A percentile compares a stretch with the other conserved stretches of the same genome.
Evolutionary conservation across 1,139 yeast genomes (phyloP).

Genomic region (Saccharomyces hybrid): DNA sequence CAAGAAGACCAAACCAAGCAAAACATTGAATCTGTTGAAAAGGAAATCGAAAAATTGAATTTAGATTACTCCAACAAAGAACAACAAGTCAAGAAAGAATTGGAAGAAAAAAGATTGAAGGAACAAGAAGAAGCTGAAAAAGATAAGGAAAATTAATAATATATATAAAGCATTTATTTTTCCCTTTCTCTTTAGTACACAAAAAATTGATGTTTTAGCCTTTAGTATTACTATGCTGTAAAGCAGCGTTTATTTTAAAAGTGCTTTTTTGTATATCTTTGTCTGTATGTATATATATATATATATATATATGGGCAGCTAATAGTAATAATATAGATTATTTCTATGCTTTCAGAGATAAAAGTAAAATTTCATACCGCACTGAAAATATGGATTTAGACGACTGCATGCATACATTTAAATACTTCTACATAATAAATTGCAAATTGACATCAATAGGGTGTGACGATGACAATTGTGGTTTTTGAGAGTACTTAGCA

Average conservation of each 20-base stretch:
- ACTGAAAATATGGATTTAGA: not conserved
- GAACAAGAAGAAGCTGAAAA: constrained; percentile 19
- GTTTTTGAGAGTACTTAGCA: constrained; percentile 75
- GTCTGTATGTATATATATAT: not conserved
- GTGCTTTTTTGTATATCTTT: not conserved
- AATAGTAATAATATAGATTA: not conserved
- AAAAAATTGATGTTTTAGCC: not conserved
- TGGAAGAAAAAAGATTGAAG: constrained; percentile 30
- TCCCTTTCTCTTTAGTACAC: not conserved
- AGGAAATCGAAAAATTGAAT: constrained; percentile 59
- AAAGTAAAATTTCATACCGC: not conserved
- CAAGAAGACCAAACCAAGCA: constrained; percentile 78
- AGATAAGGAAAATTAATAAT: constrained; percentile 2
- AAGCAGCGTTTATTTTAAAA: not conserved
- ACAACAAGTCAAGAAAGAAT: constrained; percentile 34
- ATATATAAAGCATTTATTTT: not conserved
- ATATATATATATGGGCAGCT: not conserved
- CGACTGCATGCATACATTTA: not conserved
- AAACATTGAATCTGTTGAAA: constrained; percentile 68
- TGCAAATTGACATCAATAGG: constrained; percentile 72
- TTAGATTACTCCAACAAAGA: constrained; percentile 32
- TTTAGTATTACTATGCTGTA: not conserved
- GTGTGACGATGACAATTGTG: constrained; percentile 79
- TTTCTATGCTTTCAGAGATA: not conserved
- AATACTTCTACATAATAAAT: constrained; percentile 35